Conservation (phyloP, 805 yeast genomes). For the Schizosaccharomyces japonicus region DNA sequence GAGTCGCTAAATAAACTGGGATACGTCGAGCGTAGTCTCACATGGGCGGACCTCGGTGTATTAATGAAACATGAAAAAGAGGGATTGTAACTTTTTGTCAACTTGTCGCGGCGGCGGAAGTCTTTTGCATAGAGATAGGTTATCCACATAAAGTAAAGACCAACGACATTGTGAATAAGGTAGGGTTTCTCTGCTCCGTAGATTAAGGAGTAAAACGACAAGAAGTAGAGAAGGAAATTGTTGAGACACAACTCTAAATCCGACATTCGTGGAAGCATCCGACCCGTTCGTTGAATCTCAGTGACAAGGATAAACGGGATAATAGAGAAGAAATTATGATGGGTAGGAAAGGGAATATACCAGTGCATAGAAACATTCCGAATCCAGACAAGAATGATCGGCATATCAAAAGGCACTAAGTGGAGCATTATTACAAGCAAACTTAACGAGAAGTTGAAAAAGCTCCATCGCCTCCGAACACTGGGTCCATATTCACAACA, state of each 20-base stretch:
- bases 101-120: not conserved
- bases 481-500: not conserved
- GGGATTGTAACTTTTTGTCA: too few species aligned
- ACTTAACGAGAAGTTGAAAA: constrained; percentile 38
- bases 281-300: constrained; percentile 29
- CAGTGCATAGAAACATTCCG: constrained; percentile 57
- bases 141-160: not conserved
- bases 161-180: not conserved
- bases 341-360: constrained; percentile 68
- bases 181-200: constrained; percentile 2
- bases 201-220: not conserved
- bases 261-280: constrained; percentile 21
- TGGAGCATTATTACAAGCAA: constrained; percentile 46
- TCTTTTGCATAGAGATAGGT: not conserved
- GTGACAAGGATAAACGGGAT: constrained; percentile 43
- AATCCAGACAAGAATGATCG: constrained; percentile 55
- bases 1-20: too few species aligned
- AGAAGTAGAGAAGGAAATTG: not conserved
- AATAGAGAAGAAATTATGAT: constrained; percentile 59
- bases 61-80: too few species aligned
- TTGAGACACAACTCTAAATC: not conserved
- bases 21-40: too few species aligned
- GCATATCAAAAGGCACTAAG: constrained; percentile 56
- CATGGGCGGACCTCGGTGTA: too few species aligned
- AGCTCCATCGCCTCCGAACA: constrained; percentile 10